Evolutionary conservation across 2,329 filamentous ascomycete species (phyloP).

Genomic region (Aureobasidium leucospermi): DNA sequence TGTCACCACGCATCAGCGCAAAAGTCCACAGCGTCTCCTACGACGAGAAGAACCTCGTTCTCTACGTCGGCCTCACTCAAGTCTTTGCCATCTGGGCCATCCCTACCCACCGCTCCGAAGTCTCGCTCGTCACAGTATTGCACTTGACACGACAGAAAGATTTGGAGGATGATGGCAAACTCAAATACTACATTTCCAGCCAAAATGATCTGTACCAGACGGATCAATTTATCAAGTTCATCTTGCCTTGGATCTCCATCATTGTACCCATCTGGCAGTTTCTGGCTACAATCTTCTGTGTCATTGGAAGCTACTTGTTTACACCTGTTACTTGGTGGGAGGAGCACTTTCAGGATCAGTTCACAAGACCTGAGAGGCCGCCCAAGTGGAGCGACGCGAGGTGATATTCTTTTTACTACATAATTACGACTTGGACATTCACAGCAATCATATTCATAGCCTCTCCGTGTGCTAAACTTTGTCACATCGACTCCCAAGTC

Average conservation of each 20-base stretch:
- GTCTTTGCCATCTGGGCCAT: conserved; percentile 70
- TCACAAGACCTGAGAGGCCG: conserved; percentile 9
- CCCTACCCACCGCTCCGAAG: conserved; percentile 60
- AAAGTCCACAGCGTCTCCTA: conserved; percentile 62
- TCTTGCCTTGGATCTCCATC: conserved; percentile 50
- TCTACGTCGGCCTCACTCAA: conserved; percentile 70
- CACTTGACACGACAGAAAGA: conserved; percentile 19
- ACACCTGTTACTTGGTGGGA: conserved; percentile 46
- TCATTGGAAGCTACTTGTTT: conserved; percentile 48
- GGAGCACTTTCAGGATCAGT: conserved; percentile 27
- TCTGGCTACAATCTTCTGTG: conserved; percentile 56
- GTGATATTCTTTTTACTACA: not conserved
- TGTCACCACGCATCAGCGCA: conserved; percentile 66
- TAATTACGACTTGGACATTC: not conserved
- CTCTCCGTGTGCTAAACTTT: not conserved
- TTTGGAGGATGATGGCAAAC: not conserved
- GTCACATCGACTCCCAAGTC: too few relatives aligned
- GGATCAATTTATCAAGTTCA: conserved; percentile 67
- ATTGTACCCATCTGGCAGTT: conserved; percentile 58
- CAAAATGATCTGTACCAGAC: conserved; percentile 81
- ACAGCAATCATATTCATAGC: not conserved
- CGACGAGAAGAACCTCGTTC: conserved; percentile 56
- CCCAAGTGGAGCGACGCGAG: conserved; percentile 15
- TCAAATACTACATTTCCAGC: conserved; percentile 61
- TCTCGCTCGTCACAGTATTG: conserved; percentile 27